A percentile compares a stretch with the other conserved stretches of the same genome.
phyloP scores from a whole-genome alignment of 2,329 filamentous ascomycete genomes.

The Geosmithia morbida region DNA sequence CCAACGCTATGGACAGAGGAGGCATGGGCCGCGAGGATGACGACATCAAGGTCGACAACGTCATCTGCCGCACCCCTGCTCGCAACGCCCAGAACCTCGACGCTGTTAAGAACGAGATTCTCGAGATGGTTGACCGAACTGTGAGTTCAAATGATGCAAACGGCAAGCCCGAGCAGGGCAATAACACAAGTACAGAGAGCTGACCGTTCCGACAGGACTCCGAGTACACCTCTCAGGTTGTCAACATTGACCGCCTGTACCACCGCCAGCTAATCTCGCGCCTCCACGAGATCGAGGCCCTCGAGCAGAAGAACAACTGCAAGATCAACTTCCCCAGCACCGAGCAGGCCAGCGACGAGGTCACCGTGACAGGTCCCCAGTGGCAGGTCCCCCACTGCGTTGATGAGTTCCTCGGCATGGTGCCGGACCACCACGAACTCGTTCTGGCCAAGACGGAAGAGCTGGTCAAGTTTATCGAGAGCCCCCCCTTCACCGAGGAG shows the following conservation, averaged over 20 bases:
- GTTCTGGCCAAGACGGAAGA: slow-evolving; percentile 64
- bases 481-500: slow-evolving; percentile 65
- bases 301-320: slow-evolving; percentile 99
- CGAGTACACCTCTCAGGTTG: slow-evolving; percentile 88
- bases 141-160: slow-evolving; percentile 28
- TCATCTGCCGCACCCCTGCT: slow-evolving; percentile 93
- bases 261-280: slow-evolving; percentile 87
- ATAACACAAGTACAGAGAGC: background rate
- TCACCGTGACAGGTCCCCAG: slow-evolving; percentile 90
- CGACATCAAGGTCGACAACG: slow-evolving; percentile 96
- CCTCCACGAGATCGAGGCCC: slow-evolving; percentile 76
- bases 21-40: slow-evolving; percentile 89
- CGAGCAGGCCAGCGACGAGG: slow-evolving; percentile 90
- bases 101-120: slow-evolving; percentile 94
- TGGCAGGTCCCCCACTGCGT: slow-evolving; percentile 97
- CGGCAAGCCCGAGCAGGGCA: background rate
- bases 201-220: slow-evolving; percentile 48
- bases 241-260: slow-evolving; percentile 87
- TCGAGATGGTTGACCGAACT: slow-evolving; percentile 97
- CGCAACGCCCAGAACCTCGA: slow-evolving; percentile 95
- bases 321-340: slow-evolving; percentile 98
- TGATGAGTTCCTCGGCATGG: slow-evolving; percentile 94
- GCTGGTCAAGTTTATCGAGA: slow-evolving; percentile 69
- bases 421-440: slow-evolving; percentile 89
- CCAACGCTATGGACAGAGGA: slow-evolving; percentile 88